Conservation (phyloP, 2,329 filamentous ascomycete genomes). For the Claviceps quebecensis region DNA sequence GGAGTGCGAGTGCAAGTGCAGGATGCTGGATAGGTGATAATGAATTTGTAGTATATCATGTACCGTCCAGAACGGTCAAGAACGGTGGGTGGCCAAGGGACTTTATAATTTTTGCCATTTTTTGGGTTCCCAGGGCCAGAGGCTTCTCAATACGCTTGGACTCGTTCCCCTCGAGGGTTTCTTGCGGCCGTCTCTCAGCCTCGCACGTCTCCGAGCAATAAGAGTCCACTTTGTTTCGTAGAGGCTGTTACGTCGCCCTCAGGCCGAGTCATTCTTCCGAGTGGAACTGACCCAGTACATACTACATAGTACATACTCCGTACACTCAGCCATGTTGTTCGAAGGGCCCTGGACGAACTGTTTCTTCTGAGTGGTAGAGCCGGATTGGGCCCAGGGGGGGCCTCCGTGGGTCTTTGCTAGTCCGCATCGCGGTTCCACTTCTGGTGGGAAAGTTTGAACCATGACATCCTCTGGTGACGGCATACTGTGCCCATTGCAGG, state of each 20-base stretch:
- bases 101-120: constrained; percentile 17
- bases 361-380: background rate
- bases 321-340: background rate
- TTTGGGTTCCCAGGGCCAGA: background rate
- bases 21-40: constrained; percentile 5
- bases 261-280: constrained; percentile 4
- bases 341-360: too few species aligned
- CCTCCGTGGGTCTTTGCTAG: constrained; percentile 3
- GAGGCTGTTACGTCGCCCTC: background rate
- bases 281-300: background rate
- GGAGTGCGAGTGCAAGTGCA: constrained; percentile 1
- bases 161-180: constrained; percentile 1
- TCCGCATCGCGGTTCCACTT: constrained; percentile 11
- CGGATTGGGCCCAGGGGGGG: background rate
- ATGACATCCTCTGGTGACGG: constrained; percentile 4
- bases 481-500: background rate
- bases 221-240: constrained; percentile 2
- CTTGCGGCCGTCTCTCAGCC: background rate
- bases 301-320: too few species aligned
- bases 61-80: constrained; percentile 29
- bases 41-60: constrained; percentile 6
- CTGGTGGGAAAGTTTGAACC: constrained; percentile 4
- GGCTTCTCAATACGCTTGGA: background rate
- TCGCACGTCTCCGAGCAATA: constrained; percentile 4
- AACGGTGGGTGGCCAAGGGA: constrained; percentile 22